phyloP scores from a whole-genome alignment of 2,329 filamentous ascomycete species.

The Stagonosporopsis rhizophila region DNA sequence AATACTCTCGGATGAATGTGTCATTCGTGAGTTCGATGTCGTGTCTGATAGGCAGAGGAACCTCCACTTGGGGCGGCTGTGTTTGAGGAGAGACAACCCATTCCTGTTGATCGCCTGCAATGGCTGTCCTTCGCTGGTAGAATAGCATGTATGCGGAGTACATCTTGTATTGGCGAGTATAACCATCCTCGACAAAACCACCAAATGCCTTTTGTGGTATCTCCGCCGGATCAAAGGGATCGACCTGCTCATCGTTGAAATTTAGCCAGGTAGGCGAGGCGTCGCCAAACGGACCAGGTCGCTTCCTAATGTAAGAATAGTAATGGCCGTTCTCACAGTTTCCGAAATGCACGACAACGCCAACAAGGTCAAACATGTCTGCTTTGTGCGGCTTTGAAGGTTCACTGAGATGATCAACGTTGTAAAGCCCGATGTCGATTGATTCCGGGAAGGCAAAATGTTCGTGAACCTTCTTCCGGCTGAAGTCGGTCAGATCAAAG shows the following conservation, averaged over 20 bases:
- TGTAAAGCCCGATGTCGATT: conserved; percentile 90
- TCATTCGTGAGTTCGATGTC: conserved; percentile 77
- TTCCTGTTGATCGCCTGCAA: conserved; percentile 52
- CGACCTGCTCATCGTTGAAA: conserved; percentile 91
- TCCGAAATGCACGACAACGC: conserved; percentile 89
- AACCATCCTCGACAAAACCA: conserved; percentile 46
- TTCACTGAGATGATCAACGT: conserved; percentile 80
- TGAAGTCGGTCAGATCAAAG: conserved; percentile 77
- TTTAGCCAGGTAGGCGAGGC: conserved; percentile 74
- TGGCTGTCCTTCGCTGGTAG: conserved; percentile 79
- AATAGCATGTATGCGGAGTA: conserved; percentile 96
- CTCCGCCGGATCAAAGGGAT: conserved; percentile 73
- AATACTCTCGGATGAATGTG: conserved; percentile 75
- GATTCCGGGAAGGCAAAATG: conserved; percentile 84
- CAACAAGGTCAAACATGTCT: conserved; percentile 92
- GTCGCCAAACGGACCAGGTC: conserved; percentile 62
- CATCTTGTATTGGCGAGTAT: conserved; percentile 39
- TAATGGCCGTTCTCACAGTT: conserved; percentile 96
- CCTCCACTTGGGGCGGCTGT: conserved; percentile 56
- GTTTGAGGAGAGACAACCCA: conserved; percentile 50
- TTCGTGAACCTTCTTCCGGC: conserved; percentile 93
- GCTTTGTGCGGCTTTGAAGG: conserved; percentile 62
- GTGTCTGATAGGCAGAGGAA: conserved; percentile 56
- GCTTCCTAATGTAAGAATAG: conserved; percentile 91
- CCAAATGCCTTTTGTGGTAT: conserved; percentile 79